Evolutionary conservation across 2,329 filamentous ascomycete species (phyloP), one percentile per base, ranked within the genome.

Genomic region (Cylindrodendrum hubeiense): DNA sequence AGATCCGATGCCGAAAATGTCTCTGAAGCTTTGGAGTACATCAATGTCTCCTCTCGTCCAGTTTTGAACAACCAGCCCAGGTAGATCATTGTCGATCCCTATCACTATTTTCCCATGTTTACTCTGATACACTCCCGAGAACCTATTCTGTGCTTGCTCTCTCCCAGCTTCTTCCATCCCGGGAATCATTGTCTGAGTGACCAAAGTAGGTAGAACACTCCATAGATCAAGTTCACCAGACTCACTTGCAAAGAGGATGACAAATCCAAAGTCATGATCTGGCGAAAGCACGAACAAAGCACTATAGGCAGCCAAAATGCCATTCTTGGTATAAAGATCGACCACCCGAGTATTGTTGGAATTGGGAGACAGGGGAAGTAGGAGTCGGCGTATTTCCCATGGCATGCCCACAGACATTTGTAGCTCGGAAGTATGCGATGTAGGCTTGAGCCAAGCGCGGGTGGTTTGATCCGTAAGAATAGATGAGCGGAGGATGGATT

Each of bases 251-350:
- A 60, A 12, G 5, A 67, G n/a, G 10, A 70, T 22, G 4, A 30
- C 47, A 34, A 65, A 43, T 3, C 58, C 62, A 6, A 83, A 60
- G 41, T 78, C 78, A 63, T 84, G 83, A 66, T 85, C 82, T 0
- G 83, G 82, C 0, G 85, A 69, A 5, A 85, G 69, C 9, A 74
- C 77, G 4, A 84, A 61, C 4, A 75, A 56, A n/a, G 78, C 67
- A 63, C 78, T 76, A 67, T 84, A 85, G 28, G 65, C 50, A 19
- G 78, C 78, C 9, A 81, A 54, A 54, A 79, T 77, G 19, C 83
- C 84, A 5, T 67, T 70, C 65, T 86, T 86, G 19, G 81, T 80
- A 72, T 83, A 84, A 2, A 85, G 39, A 51, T 85, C 81, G 19
- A 83, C 72, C 4, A 81, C 67, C 5, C 80, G 79, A 30, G 77